Evolutionary conservation across 1,284 basidiomycete species (phyloP).

Genomic region (Kwoniella shivajii): DNA sequence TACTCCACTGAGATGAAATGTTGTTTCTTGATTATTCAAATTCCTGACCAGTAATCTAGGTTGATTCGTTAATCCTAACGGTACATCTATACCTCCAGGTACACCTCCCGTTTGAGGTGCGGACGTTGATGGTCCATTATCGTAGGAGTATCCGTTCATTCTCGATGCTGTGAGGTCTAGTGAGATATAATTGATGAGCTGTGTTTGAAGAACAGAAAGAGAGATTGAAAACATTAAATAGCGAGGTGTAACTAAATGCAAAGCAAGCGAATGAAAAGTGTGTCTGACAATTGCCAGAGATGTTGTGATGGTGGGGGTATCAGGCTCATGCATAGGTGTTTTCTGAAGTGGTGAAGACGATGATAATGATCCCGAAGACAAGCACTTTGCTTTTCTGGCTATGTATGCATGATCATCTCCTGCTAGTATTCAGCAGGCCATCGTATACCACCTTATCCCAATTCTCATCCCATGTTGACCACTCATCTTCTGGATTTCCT

Average conservation of each 20-base stretch:
- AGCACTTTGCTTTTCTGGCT: background rate
- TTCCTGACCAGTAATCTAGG: constrained; percentile 41
- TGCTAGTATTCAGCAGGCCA: constrained; percentile 18
- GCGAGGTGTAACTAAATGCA: too few relatives aligned
- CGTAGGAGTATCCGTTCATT: constrained; percentile 31
- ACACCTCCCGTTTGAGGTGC: background rate
- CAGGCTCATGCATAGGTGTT: too few relatives aligned
- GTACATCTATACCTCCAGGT: constrained; percentile 26
- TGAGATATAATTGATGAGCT: too few relatives aligned
- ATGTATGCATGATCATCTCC: background rate
- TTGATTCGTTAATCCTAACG: constrained; percentile 46
- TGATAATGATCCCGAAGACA: background rate
- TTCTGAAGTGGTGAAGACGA: too few relatives aligned
- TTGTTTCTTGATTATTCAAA: constrained; percentile 74
- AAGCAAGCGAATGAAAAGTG: too few relatives aligned
- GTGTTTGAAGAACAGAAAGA: too few relatives aligned
- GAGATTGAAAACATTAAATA: too few relatives aligned
- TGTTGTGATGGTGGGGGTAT: too few relatives aligned
- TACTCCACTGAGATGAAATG: constrained; percentile 89
- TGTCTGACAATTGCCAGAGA: too few relatives aligned
- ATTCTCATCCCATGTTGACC: constrained; percentile 80
- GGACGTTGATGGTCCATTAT: constrained; percentile 21
- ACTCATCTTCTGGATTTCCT: constrained; percentile 54
- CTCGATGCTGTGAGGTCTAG: background rate
- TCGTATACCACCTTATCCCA: constrained; percentile 67